phyloP scores from a whole-genome alignment of 192 early-diverging fungal species.

The Gigaspora rosea region DNA sequence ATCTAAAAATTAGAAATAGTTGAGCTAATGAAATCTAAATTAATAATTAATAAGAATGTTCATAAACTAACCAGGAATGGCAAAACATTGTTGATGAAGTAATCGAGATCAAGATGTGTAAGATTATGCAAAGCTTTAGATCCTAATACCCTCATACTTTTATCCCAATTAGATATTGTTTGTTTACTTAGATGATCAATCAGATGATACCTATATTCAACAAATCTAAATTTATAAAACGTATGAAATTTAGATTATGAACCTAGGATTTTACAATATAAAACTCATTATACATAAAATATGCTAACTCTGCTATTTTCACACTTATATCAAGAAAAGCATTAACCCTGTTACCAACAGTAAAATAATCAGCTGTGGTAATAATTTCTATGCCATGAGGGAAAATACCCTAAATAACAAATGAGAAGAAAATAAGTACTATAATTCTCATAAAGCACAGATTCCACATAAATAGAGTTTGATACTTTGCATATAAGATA shows the following conservation, averaged over 20 bases:
- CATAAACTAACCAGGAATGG: conserved; percentile 56
- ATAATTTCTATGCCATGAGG: conserved; percentile 94
- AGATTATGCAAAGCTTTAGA: conserved; percentile 72
- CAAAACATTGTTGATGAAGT: conserved; percentile 54
- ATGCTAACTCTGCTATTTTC: conserved; percentile 67
- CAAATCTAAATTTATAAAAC: conserved; percentile 51
- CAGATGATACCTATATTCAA: conserved; percentile 74
- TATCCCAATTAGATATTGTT: conserved; percentile 88
- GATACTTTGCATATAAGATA: too few species aligned
- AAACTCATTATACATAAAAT: not conserved
- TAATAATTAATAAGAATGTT: not conserved
- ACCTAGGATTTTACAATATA: not conserved
- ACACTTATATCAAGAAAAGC: conserved; percentile 73
- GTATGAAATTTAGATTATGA: not conserved
- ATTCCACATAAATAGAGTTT: too few species aligned
- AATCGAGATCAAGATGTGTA: conserved; percentile 58
- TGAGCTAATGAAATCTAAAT: not conserved
- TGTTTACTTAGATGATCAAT: conserved; percentile 68
- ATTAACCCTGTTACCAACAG: conserved; percentile 79
- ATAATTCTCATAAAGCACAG: too few species aligned
- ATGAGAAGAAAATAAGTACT: too few species aligned
- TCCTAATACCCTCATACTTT: conserved; percentile 73
- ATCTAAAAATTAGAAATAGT: conserved; percentile 40
- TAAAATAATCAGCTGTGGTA: conserved; percentile 90
- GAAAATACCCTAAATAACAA: conserved; percentile 65